These are phyloP conservation scores for Komagataella mondaviorum DNA, from an alignment of 805 yeast species.

Conservation along the genomic window DNA sequence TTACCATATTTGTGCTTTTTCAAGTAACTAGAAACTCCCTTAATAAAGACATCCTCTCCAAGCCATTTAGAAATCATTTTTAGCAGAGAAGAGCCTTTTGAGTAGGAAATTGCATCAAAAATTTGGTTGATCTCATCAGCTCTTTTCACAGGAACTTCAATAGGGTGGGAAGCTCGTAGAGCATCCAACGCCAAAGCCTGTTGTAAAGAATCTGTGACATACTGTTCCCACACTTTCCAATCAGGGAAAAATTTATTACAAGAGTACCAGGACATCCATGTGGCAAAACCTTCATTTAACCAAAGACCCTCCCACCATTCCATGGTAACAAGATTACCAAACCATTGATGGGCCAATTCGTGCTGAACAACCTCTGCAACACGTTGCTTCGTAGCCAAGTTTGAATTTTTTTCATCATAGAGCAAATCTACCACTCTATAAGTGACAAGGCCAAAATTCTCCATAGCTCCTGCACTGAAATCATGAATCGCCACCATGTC, in stretches of 20 bases:
- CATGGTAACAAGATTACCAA: conserved; percentile 83
- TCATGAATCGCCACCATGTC: conserved; percentile 78
- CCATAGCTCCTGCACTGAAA: conserved; percentile 85
- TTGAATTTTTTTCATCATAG: conserved; percentile 58
- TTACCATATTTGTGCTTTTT: conserved; percentile 68
- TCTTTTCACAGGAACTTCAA: conserved; percentile 67
- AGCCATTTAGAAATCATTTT: conserved; percentile 73
- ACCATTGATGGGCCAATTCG: conserved; percentile 89
- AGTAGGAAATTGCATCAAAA: conserved; percentile 73
- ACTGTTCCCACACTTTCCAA: conserved; percentile 81
- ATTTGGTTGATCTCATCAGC: conserved; percentile 77
- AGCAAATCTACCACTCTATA: conserved; percentile 67
- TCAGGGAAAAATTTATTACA: conserved; percentile 67
- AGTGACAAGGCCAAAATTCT: conserved; percentile 72
- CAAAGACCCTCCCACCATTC: conserved; percentile 89
- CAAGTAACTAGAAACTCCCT: conserved; percentile 69
- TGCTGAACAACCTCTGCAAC: conserved; percentile 82
- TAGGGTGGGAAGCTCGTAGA: conserved; percentile 74
- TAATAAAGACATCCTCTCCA: conserved; percentile 64
- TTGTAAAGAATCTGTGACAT: conserved; percentile 67
- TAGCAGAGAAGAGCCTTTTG: conserved; percentile 68
- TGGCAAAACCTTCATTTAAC: conserved; percentile 84
- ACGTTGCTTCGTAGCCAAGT: conserved; percentile 49
- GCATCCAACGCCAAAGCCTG: conserved; percentile 65
- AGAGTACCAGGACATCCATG: conserved; percentile 85